A percentile compares a stretch with the other conserved stretches of the same genome.
Conservation (phyloP, 352 stramenopile species). For the Plasmopara viticola region DNA sequence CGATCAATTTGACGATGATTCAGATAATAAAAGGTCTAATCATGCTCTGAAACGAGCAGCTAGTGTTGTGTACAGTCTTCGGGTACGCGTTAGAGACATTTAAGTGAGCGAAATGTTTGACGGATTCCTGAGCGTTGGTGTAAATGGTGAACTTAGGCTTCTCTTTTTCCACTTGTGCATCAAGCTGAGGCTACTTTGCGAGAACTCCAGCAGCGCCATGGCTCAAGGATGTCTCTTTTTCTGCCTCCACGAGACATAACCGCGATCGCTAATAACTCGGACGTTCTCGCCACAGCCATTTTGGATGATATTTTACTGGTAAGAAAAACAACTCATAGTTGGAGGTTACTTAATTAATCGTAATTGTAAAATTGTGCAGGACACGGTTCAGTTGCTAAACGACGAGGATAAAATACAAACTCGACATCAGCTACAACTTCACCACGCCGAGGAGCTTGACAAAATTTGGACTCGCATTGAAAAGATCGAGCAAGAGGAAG, state of each 20-base stretch:
- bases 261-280: constrained; percentile 40
- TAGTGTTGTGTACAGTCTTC: constrained; percentile 46
- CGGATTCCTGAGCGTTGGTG: background rate
- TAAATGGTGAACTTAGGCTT: constrained; percentile 20
- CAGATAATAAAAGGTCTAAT: constrained; percentile 14
- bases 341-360: too few species aligned
- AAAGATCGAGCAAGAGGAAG: constrained; percentile 39
- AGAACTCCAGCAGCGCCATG: constrained; percentile 32
- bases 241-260: constrained; percentile 31
- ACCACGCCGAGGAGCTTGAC: constrained; percentile 36
- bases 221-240: constrained; percentile 37
- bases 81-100: constrained; percentile 9
- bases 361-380: constrained; percentile 16
- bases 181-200: constrained; percentile 44
- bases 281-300: constrained; percentile 44
- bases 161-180: constrained; percentile 44
- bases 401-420: constrained; percentile 38
- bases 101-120: background rate
- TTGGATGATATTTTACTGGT: constrained; percentile 63
- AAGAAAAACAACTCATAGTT: background rate
- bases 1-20: constrained; percentile 23
- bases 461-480: constrained; percentile 44
- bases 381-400: constrained; percentile 55
- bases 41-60: constrained; percentile 36
- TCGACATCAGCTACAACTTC: constrained; percentile 15